Evolutionary conservation across 805 yeast genomes (phyloP).

Genomic region (Vanderwaltozyma yarrowii): DNA sequence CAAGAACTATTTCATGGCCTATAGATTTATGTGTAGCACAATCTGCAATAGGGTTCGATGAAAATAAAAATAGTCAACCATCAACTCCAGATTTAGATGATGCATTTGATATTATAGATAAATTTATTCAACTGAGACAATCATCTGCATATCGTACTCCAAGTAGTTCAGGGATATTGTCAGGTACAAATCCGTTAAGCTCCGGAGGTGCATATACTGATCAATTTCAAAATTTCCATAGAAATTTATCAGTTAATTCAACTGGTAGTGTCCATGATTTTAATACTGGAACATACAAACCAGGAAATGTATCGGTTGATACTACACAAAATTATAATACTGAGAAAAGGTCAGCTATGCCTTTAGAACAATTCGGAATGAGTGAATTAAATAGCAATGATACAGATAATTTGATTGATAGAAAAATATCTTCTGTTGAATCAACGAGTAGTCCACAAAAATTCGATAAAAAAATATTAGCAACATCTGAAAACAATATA

Average conservation of each 20-base stretch:
- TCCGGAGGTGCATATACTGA: constrained; percentile 27
- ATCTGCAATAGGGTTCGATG: constrained; percentile 13
- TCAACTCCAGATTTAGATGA: constrained; percentile 1
- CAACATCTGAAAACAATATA: neutral
- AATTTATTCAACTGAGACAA: constrained; percentile 31
- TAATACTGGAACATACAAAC: constrained; percentile 5
- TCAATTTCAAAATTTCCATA: constrained; percentile 22
- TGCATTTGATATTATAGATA: constrained; percentile 31
- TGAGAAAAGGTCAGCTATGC: neutral
- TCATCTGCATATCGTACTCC: constrained; percentile 33
- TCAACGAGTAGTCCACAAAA: neutral
- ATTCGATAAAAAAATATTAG: neutral
- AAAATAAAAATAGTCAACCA: neutral
- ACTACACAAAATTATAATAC: neutral
- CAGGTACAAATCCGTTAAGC: constrained; percentile 23
- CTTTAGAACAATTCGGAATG: neutral
- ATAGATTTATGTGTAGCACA: constrained; percentile 55
- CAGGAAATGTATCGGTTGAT: constrained; percentile 1
- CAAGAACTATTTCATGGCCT: constrained; percentile 64
- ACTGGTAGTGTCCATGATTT: neutral
- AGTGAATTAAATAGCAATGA: neutral
- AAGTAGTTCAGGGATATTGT: constrained; percentile 10
- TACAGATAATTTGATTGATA: neutral
- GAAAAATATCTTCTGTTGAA: neutral
- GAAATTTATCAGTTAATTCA: constrained; percentile 5